These are phyloP conservation scores for Boletellus ananiceps DNA, from an alignment of 768 basidiomycete genomes.

Conservation along the genomic window DNA sequence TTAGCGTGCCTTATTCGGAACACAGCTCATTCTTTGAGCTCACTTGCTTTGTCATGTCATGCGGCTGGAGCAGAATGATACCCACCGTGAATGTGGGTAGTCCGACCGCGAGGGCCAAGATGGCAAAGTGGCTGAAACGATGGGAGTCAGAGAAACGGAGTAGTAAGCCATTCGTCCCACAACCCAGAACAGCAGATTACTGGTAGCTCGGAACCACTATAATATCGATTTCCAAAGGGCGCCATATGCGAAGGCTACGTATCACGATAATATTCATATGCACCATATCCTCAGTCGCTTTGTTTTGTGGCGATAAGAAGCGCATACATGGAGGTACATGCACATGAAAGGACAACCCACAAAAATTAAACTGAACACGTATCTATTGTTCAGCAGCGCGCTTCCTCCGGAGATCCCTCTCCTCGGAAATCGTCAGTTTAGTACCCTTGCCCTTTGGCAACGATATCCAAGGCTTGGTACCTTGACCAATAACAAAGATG, in stretches of 20 bases:
- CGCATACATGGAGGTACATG: slow-evolving; percentile 21
- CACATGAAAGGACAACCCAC: slow-evolving; percentile 4
- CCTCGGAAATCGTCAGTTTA: slow-evolving; percentile 95
- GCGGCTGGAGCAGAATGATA: slow-evolving; percentile 85
- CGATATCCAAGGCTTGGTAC: slow-evolving; percentile 93
- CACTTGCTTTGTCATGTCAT: slow-evolving; percentile 89
- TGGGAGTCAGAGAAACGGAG: slow-evolving; percentile 82
- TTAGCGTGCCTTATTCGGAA: slow-evolving; percentile 89
- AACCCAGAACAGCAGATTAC: slow-evolving; percentile 41
- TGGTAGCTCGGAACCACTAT: slow-evolving; percentile 32
- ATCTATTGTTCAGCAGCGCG: slow-evolving; percentile 64
- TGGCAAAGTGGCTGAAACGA: slow-evolving; percentile 82
- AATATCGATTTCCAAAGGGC: neutral
- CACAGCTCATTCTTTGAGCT: slow-evolving; percentile 95
- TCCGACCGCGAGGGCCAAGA: slow-evolving; percentile 70
- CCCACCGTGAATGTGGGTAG: slow-evolving; percentile 91
- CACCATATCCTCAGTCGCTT: slow-evolving; percentile 14
- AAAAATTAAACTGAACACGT: slow-evolving; percentile 6
- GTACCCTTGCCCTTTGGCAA: slow-evolving; percentile 96
- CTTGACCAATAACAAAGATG: slow-evolving; percentile 98
- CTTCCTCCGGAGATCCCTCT: slow-evolving; percentile 90
- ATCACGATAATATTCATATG: slow-evolving; percentile 6
- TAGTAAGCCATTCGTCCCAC: slow-evolving; percentile 35
- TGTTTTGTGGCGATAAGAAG: slow-evolving; percentile 17
- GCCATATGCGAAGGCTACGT: neutral